Evolutionary conservation across 2,329 filamentous ascomycete species (phyloP), one percentile per base, ranked within the genome.

Genomic region (Botrytis tulipae): DNA sequence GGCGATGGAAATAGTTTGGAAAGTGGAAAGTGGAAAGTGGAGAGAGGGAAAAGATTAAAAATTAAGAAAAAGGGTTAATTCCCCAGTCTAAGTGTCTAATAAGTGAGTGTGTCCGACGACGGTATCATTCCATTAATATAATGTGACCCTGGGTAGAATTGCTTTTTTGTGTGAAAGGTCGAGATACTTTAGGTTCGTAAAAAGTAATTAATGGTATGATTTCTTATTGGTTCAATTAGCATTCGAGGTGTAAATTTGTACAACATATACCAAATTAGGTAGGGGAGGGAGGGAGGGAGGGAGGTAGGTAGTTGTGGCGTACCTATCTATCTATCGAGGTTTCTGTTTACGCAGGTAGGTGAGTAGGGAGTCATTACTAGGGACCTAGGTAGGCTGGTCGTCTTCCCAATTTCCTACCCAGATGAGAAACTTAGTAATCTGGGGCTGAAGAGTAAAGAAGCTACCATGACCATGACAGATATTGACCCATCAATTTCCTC

Each of bases 401-500:
- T 40, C 37, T 46, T 48, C 46, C 46, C n/a, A 12, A 51, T 14
- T n/a, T 51, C 48, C 48, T 51, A 51, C 48, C 25, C 48, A 51
- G 25, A 51, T 7, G 48, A 14, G 3, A 51, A 51, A 51, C 25
- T 51, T 51, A 51, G 48, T 51, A 42, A 62, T 42, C 35, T 46
- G 29, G 44, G 42, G 44, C n/a, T 40, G 32, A 35, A 67, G 16
- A 54, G 32, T 14, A 40, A 18, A 40, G 65, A 68, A 8, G 46
- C 44, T 22, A 12, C 32, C 40, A 42, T 42, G 12, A 14, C 40
- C 40, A 51, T 51, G 48, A n/a, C n/a, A 16, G 14, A 29, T 18
- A n/a, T 40, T 32, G 22, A 12, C 35, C 35, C 65, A 40, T 68
- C 65, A 40, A 68, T 68, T 68, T 54, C 65, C 65, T 42, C 46